Percentiles rank a stretch among this genome's conserved stretches.
Conservation (phyloP, 2,329 filamentous ascomycete species). For the Fusarium clavum region DNA sequence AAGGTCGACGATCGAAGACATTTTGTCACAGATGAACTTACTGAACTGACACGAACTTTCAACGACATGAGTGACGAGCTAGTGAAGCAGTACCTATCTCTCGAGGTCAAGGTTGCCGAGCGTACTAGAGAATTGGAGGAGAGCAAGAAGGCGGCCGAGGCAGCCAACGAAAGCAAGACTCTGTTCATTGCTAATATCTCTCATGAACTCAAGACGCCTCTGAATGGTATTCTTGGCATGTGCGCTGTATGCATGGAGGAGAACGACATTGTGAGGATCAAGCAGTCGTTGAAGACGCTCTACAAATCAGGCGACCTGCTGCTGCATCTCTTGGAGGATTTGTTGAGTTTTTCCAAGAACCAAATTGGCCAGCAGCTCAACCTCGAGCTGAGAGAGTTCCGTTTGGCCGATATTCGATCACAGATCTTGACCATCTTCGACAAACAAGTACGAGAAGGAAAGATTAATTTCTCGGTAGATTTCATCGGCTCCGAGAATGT, state of each 20-base stretch:
- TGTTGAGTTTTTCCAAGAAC: constrained; percentile 94
- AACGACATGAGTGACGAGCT: constrained; percentile 96
- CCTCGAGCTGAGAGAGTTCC: constrained; percentile 87
- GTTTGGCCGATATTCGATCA: constrained; percentile 82
- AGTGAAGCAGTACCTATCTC: constrained; percentile 82
- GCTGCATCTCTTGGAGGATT: constrained; percentile 86
- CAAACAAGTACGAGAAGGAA: constrained; percentile 84
- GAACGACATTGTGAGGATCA: constrained; percentile 80
- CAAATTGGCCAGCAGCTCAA: constrained; percentile 87
- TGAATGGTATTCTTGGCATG: constrained; percentile 97
- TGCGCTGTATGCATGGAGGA: constrained; percentile 94
- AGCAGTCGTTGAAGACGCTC: constrained; percentile 85
- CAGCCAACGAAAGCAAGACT: constrained; percentile 97
- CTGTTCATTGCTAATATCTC: constrained; percentile 97
- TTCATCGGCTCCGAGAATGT: constrained; percentile 63
- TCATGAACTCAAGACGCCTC: constrained; percentile 87
- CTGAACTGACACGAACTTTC: constrained; percentile 85
- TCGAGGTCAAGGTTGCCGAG: constrained; percentile 87
- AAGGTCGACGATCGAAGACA: constrained; percentile 83
- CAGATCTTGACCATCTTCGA: constrained; percentile 90
- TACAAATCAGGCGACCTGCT: constrained; percentile 81
- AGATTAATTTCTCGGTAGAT: constrained; percentile 77
- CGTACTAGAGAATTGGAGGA: constrained; percentile 86
- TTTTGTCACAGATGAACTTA: constrained; percentile 83
- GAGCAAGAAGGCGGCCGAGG: constrained; percentile 91